These are phyloP conservation scores for Yamadazyma kitorensis DNA, from an alignment of 805 yeast species.

Conservation along the genomic window DNA sequence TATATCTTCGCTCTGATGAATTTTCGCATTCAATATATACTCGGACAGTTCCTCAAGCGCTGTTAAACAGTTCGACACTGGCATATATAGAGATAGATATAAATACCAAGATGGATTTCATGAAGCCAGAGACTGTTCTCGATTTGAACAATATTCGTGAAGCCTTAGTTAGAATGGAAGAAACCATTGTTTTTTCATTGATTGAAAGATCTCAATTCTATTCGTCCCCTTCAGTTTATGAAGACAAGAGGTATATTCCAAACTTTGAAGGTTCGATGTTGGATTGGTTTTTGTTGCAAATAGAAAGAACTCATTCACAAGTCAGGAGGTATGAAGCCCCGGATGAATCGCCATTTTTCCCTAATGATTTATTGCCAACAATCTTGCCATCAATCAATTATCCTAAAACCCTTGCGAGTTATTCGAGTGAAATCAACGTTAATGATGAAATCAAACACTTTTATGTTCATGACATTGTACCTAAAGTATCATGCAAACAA, in stretches of 20 bases:
- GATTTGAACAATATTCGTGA: constrained; percentile 79
- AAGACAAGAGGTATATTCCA: constrained; percentile 56
- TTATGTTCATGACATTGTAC: constrained; percentile 75
- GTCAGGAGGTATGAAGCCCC: constrained; percentile 91
- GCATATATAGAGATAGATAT: too few relatives aligned
- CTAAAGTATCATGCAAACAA: constrained; percentile 58
- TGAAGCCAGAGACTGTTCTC: constrained; percentile 77
- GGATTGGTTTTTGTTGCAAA: constrained; percentile 78
- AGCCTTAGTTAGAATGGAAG: constrained; percentile 90
- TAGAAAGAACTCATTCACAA: constrained; percentile 66
- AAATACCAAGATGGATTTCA: constrained; percentile 84
- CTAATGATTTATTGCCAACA: constrained; percentile 62
- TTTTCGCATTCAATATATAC: too few relatives aligned
- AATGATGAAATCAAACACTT: constrained; percentile 64
- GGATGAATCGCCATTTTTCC: constrained; percentile 89
- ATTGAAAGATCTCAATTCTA: constrained; percentile 91
- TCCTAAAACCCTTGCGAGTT: constrained; percentile 75
- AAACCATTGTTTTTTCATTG: constrained; percentile 86
- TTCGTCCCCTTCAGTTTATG: constrained; percentile 72
- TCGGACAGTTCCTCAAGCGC: too few relatives aligned
- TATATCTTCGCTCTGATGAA: too few relatives aligned
- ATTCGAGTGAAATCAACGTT: constrained; percentile 71
- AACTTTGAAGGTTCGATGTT: constrained; percentile 76
- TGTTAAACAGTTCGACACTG: too few relatives aligned
- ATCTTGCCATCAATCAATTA: constrained; percentile 76